A percentile compares a stretch with the other conserved stretches of the same genome.
Conservation (phyloP, 345 rosid genomes). For the Rhodomyrtus tomentosa region DNA sequence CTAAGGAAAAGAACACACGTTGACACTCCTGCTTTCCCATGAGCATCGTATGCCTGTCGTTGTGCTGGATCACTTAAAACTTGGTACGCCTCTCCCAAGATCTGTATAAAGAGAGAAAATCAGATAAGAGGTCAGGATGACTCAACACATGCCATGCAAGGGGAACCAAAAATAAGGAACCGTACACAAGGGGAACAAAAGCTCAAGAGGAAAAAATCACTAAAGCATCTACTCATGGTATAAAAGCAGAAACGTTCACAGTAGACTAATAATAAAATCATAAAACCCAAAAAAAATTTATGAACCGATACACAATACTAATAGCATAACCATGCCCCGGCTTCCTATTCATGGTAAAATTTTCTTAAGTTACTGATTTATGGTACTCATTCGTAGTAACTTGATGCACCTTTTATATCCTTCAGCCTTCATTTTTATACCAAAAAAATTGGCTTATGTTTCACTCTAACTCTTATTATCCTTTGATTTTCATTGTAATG, state of each 20-base stretch:
- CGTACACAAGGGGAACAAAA: background rate
- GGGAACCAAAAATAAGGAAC: background rate
- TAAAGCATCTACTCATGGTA: background rate
- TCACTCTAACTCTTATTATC: background rate
- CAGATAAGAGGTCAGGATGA: background rate
- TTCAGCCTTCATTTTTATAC: background rate
- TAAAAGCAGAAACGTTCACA: background rate
- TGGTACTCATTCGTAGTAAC: background rate
- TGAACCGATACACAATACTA: background rate
- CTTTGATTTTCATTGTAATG: background rate
- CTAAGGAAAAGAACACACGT: constrained; percentile 42
- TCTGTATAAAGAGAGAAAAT: constrained; percentile 29
- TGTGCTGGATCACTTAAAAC: constrained; percentile 85
- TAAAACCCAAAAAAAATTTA: background rate
- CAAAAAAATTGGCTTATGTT: background rate
- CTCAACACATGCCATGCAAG: background rate
- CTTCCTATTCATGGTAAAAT: background rate
- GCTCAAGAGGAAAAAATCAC: background rate
- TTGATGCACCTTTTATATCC: background rate
- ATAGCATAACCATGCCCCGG: background rate
- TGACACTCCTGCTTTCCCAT: constrained; percentile 95
- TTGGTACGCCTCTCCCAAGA: constrained; percentile 94
- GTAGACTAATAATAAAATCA: background rate
- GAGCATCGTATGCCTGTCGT: constrained; percentile 86
- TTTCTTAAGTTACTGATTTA: background rate